These are phyloP conservation scores for Pestalotiopsis sp. DNA, from an alignment of 2,329 filamentous ascomycete genomes.

Conservation along the genomic window DNA sequence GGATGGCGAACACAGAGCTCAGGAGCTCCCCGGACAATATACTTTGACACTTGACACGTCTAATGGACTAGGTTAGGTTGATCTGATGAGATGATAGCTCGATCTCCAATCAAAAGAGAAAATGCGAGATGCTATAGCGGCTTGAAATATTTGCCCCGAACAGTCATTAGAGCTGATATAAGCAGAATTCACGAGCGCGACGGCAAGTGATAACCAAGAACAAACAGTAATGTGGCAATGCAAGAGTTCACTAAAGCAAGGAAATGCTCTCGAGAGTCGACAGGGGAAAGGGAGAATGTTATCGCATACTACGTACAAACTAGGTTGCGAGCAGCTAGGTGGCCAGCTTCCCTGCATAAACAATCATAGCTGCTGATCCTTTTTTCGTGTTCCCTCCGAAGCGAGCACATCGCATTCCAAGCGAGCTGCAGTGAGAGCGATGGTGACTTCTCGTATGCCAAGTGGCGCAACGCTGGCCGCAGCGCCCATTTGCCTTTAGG, in stretches of 20 bases:
- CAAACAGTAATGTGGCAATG: background rate
- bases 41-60: background rate
- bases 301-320: background rate
- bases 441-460: background rate
- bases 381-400: background rate
- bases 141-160: background rate
- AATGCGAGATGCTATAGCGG: background rate
- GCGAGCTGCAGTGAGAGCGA: background rate
- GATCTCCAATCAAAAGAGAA: background rate
- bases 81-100: background rate
- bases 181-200: background rate
- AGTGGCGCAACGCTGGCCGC: background rate
- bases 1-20: background rate
- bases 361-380: background rate
- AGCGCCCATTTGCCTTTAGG: background rate
- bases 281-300: background rate
- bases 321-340: background rate
- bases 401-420: background rate
- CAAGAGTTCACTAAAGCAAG: background rate
- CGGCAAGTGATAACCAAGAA: background rate
- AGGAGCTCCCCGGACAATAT: background rate
- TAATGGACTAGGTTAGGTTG: background rate
- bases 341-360: background rate
- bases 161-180: background rate
- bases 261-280: background rate